A percentile compares a stretch with the other conserved stretches of the same genome.
phyloP scores from a whole-genome alignment of 164 flowering plant species.

The Chimonanthus salicifolius region DNA sequence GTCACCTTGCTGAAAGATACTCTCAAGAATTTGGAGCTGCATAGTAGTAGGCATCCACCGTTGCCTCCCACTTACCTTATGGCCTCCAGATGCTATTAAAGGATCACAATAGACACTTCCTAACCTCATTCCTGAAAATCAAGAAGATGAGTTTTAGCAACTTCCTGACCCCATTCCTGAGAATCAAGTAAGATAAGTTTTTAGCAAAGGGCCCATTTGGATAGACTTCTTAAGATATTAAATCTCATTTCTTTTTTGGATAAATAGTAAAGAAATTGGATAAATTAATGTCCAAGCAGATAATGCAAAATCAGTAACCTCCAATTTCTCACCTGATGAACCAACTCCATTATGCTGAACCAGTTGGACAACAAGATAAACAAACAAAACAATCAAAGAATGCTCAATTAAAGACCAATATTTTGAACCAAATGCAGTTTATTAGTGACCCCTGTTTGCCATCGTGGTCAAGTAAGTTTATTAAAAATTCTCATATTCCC shows the following conservation, averaged over 20 bases:
- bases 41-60: slow-evolving; percentile 95
- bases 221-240: background rate
- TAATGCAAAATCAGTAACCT: background rate
- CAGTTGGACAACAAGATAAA: background rate
- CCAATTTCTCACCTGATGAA: background rate
- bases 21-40: slow-evolving; percentile 94
- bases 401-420: background rate
- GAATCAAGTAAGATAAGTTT: background rate
- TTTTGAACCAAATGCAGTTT: background rate
- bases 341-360: background rate
- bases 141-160: slow-evolving; percentile 18
- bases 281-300: too few relatives aligned
- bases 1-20: slow-evolving; percentile 79
- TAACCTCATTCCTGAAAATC: slow-evolving; percentile 60
- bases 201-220: background rate
- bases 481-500: too few relatives aligned
- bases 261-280: background rate
- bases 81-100: slow-evolving; percentile 58
- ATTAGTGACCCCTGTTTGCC: background rate
- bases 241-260: background rate
- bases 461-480: too few relatives aligned
- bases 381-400: background rate
- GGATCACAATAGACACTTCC: slow-evolving; percentile 85
- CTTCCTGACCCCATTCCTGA: slow-evolving; percentile 81
- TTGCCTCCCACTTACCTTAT: slow-evolving; percentile 86